These are phyloP conservation scores for Sugiyamaella floridensis DNA, from an alignment of 805 yeast genomes.

Conservation along the genomic window DNA sequence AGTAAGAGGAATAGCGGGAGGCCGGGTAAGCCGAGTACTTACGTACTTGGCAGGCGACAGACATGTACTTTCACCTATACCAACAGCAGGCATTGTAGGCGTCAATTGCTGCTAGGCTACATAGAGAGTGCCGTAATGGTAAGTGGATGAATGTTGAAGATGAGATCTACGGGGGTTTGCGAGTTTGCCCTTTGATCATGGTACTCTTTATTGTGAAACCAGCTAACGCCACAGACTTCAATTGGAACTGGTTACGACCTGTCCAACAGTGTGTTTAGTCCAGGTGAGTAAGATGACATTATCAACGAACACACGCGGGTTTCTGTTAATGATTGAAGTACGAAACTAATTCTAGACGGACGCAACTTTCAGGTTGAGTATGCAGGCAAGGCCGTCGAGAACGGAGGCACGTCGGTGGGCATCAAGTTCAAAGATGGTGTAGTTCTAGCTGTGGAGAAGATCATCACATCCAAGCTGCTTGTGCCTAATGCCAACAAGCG, in stretches of 20 bases:
- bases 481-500: slow-evolving; percentile 86
- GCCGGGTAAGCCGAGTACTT: neutral
- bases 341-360: slow-evolving; percentile 27
- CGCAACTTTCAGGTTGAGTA: slow-evolving; percentile 89
- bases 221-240: slow-evolving; percentile 50
- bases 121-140: neutral
- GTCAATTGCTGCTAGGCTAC: neutral
- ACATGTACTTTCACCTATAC: neutral
- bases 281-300: slow-evolving; percentile 38
- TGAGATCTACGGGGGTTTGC: neutral
- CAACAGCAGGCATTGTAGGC: neutral
- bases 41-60: neutral
- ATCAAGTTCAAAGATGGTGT: slow-evolving; percentile 88
- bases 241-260: slow-evolving; percentile 99
- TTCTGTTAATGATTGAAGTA: neutral
- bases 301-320: neutral
- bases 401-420: slow-evolving; percentile 93
- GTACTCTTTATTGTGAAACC: neutral
- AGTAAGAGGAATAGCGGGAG: neutral
- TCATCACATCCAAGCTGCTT: slow-evolving; percentile 75
- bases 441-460: slow-evolving; percentile 95
- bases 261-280: slow-evolving; percentile 90
- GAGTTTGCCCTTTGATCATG: neutral
- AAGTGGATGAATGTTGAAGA: neutral
- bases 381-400: slow-evolving; percentile 95